These are phyloP conservation scores for Verticillium nonalfalfae DNA, from an alignment of 2,329 filamentous ascomycete genomes.

Conservation along the genomic window DNA sequence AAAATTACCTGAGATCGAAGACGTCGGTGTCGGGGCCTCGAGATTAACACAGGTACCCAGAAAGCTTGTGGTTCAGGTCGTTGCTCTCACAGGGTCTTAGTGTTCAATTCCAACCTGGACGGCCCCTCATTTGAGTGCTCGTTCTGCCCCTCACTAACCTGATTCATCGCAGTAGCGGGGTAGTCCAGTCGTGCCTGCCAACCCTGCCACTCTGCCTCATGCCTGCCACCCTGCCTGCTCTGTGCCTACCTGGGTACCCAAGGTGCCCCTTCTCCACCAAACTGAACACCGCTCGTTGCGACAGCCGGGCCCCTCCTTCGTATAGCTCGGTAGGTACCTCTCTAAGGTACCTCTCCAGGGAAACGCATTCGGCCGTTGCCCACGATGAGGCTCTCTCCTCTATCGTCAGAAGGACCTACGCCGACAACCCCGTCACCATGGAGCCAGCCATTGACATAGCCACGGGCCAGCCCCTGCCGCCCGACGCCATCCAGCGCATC, in stretches of 20 bases:
- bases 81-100: background rate
- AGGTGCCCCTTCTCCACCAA: background rate
- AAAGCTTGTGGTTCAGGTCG: background rate
- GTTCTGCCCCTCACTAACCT: background rate
- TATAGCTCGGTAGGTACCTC: background rate
- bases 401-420: background rate
- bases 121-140: background rate
- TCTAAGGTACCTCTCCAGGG: background rate
- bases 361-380: background rate
- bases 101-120: background rate
- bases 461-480: constrained; percentile 60
- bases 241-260: no score
- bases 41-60: background rate
- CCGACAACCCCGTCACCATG: constrained; percentile 34
- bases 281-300: background rate
- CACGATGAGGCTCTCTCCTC: background rate
- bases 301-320: background rate
- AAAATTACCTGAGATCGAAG: background rate
- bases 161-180: background rate
- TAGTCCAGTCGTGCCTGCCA: background rate
- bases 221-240: no score
- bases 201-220: no score
- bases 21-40: background rate
- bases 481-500: constrained; percentile 77
- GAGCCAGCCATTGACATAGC: constrained; percentile 58